A percentile compares a stretch with the other conserved stretches of the same genome.
Evolutionary conservation across 2,329 filamentous ascomycete species (phyloP).

Genomic region (Macrophomina pseudophaseolina): DNA sequence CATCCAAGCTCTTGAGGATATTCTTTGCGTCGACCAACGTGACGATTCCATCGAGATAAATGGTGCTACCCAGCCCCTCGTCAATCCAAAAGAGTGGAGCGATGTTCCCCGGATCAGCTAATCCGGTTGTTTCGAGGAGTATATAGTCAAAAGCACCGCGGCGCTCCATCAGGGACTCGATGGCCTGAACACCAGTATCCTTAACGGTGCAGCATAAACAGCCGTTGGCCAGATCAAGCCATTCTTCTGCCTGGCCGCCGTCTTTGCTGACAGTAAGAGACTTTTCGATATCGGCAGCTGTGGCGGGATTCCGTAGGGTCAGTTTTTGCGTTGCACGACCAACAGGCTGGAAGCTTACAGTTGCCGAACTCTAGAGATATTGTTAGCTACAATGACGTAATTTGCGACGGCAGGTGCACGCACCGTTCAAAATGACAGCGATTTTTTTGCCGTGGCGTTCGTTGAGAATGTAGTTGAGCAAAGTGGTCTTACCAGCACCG

Average conservation of each 20-base stretch:
- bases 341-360: constrained; percentile 60
- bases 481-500: constrained; percentile 91
- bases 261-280: constrained; percentile 88
- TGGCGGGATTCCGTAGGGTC: neutral
- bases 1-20: constrained; percentile 80
- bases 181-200: constrained; percentile 90
- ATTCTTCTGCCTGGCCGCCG: constrained; percentile 84
- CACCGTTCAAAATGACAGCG: constrained; percentile 93
- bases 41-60: constrained; percentile 96
- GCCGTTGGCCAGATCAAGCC: constrained; percentile 94
- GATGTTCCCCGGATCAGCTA: constrained; percentile 94
- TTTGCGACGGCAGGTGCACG: constrained; percentile 34
- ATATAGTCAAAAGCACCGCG: constrained; percentile 97
- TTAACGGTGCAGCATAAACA: constrained; percentile 99
- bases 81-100: constrained; percentile 98
- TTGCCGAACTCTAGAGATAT: constrained; percentile 73
- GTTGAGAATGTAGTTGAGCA: constrained; percentile 94
- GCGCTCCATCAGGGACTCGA: constrained; percentile 94
- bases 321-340: too few relatives aligned
- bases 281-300: constrained; percentile 93
- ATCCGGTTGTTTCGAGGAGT: constrained; percentile 90
- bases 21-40: constrained; percentile 96
- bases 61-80: constrained; percentile 90
- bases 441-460: constrained; percentile 97
- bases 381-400: constrained; percentile 25